Evolutionary conservation across 257 asterid species (phyloP).

Genomic region (Oldenlandia corymbosa): DNA sequence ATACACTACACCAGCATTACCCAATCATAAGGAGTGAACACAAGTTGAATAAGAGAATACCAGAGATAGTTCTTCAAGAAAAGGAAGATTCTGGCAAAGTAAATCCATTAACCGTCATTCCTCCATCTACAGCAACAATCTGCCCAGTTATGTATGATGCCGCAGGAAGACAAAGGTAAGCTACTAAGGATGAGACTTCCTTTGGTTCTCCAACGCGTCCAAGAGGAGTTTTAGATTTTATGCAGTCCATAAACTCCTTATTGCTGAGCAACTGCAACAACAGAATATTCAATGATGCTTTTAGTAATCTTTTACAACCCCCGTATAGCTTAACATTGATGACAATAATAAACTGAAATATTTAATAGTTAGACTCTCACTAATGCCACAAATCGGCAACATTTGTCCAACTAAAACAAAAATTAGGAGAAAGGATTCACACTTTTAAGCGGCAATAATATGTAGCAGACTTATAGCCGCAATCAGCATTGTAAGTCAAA

Average conservation of each 20-base stretch:
- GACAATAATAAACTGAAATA: too few species aligned
- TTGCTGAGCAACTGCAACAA: constrained; percentile 57
- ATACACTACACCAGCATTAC: too few species aligned
- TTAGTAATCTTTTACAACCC: background rate
- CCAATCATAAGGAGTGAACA: too few species aligned
- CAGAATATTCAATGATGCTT: background rate
- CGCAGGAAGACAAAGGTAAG: constrained; percentile 82
- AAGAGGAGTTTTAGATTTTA: constrained; percentile 66
- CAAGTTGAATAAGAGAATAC: too few species aligned
- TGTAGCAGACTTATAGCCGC: background rate
- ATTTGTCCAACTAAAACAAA: background rate
- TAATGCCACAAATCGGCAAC: too few species aligned
- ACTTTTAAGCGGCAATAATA: too few species aligned
- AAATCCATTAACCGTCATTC: constrained; percentile 69
- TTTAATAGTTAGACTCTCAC: too few species aligned
- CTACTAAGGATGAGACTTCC: constrained; percentile 78
- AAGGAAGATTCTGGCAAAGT: too few species aligned
- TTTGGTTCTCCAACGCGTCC: constrained; percentile 71
- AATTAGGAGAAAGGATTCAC: background rate
- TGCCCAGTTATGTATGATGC: constrained; percentile 85
- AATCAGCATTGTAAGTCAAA: too few species aligned
- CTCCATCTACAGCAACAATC: constrained; percentile 78
- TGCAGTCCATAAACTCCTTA: constrained; percentile 46
- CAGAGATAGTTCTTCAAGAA: too few species aligned
- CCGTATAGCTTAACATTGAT: background rate